Conservation (phyloP, 805 yeast genomes). For the Jamesozyma lodderae region DNA sequence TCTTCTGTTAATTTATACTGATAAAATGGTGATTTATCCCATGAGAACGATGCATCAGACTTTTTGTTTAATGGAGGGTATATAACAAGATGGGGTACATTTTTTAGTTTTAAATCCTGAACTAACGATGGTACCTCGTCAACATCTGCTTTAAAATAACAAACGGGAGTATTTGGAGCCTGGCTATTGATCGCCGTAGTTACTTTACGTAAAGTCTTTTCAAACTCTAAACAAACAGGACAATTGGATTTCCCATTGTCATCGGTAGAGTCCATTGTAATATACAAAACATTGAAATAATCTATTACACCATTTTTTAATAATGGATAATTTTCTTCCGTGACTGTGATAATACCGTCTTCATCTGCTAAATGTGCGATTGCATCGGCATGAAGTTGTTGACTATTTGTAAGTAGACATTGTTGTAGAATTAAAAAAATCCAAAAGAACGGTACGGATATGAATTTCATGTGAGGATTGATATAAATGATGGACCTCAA, state of each 20-base stretch:
- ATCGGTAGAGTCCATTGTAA: slow-evolving; percentile 40
- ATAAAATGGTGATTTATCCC: slow-evolving; percentile 31
- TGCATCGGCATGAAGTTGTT: slow-evolving; percentile 6
- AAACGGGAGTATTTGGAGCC: slow-evolving; percentile 34
- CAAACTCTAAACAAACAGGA: slow-evolving; percentile 38
- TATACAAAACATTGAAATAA: slow-evolving; percentile 41
- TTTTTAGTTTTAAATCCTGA: slow-evolving; percentile 34
- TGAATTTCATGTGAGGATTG: no score
- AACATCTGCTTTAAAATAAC: slow-evolving; percentile 46
- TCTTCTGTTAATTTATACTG: slow-evolving; percentile 27
- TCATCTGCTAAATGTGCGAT: slow-evolving; percentile 15
- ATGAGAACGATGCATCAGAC: slow-evolving; percentile 16
- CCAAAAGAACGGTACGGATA: no score
- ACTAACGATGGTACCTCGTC: slow-evolving; percentile 35
- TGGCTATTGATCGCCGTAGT: slow-evolving; percentile 37
- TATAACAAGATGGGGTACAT: slow-evolving; percentile 62
- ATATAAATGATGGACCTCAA: no score
- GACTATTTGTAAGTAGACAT: background rate
- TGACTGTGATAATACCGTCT: slow-evolving; percentile 36
- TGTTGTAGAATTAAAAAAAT: background rate
- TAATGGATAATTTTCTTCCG: slow-evolving; percentile 33
- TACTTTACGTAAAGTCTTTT: slow-evolving; percentile 34
- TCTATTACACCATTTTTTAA: slow-evolving; percentile 42
- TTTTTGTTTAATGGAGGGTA: slow-evolving; percentile 40
- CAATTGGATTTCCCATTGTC: slow-evolving; percentile 35